Evolutionary conservation across 176 grass and related monocot genomes (phyloP).

Genomic region (Aegilops bicornis): DNA sequence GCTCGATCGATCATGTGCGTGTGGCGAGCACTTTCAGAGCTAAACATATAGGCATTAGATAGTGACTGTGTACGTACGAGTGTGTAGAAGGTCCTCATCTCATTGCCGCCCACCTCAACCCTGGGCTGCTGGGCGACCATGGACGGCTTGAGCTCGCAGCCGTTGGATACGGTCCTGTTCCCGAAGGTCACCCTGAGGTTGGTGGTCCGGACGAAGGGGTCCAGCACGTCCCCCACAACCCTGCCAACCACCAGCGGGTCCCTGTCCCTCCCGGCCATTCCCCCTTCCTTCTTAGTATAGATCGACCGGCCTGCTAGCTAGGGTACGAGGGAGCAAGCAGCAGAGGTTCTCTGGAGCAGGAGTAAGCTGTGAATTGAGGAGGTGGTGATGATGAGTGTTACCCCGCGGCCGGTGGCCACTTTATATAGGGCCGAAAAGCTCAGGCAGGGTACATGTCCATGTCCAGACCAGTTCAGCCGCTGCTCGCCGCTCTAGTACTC

Average conservation of each 20-base stretch:
- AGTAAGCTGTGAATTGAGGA: not conserved
- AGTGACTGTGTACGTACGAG: constrained; percentile 47
- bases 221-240: constrained; percentile 86
- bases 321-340: not conserved
- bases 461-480: not conserved
- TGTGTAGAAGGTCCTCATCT: constrained; percentile 85
- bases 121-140: constrained; percentile 67
- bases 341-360: not conserved
- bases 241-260: constrained; percentile 77
- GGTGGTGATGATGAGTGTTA: not conserved
- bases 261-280: constrained; percentile 52
- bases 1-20: not conserved
- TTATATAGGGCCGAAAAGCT: constrained; percentile 24
- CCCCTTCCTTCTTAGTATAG: not conserved
- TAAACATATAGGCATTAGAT: too few species aligned
- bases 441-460: not conserved
- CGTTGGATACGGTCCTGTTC: constrained; percentile 47
- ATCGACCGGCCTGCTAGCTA: not conserved
- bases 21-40: not conserved
- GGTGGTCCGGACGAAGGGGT: constrained; percentile 60
- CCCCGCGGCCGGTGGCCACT: not conserved
- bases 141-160: constrained; percentile 85
- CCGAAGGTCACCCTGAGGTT: constrained; percentile 50
- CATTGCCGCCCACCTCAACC: constrained; percentile 71
- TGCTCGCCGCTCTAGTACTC: too few species aligned